Evolutionary conservation across 139 green algal species (phyloP).

Genomic region (Chlorella sp.): DNA sequence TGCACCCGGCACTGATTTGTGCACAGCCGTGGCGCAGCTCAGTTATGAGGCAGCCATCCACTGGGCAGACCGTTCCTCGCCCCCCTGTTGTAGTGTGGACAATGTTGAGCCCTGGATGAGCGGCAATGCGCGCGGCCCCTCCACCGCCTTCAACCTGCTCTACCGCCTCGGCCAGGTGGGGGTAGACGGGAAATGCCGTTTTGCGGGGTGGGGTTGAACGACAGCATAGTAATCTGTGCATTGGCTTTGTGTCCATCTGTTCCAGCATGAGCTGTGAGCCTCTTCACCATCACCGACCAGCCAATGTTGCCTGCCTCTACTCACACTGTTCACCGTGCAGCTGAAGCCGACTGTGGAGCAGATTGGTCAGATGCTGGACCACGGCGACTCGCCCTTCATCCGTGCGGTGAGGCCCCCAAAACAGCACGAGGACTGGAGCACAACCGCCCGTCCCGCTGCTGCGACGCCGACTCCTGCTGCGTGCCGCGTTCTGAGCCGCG

Average conservation of each 20-base stretch:
- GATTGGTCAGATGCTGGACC: conserved; percentile 73
- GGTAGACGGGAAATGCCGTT: too few relatives aligned
- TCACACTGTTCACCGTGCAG: neutral
- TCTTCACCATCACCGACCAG: neutral
- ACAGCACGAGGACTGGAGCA: too few relatives aligned
- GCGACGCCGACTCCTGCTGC: too few relatives aligned
- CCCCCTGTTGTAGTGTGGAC: conserved; percentile 70
- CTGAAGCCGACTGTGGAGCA: conserved; percentile 48
- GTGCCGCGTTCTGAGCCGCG: too few relatives aligned
- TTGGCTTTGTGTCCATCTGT: too few relatives aligned
- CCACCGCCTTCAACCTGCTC: conserved; percentile 94
- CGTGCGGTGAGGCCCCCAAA: conserved; percentile 77
- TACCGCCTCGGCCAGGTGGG: conserved; percentile 79
- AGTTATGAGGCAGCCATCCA: too few relatives aligned
- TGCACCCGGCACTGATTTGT: too few relatives aligned
- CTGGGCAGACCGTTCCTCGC: too few relatives aligned
- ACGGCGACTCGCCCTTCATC: conserved; percentile 96
- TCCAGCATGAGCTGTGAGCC: neutral
- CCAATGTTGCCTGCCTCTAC: neutral
- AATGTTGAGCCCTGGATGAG: conserved; percentile 98
- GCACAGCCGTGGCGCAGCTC: too few relatives aligned
- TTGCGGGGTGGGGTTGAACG: neutral
- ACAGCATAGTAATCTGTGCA: neutral
- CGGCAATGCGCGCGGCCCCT: conserved; percentile 92
- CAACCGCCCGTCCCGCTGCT: too few relatives aligned